Percentiles rank a stretch among this genome's conserved stretches.
These are phyloP conservation scores for Metschnikowia arizonensis DNA, from an alignment of 805 yeast genomes.

Conservation along the genomic window DNA sequence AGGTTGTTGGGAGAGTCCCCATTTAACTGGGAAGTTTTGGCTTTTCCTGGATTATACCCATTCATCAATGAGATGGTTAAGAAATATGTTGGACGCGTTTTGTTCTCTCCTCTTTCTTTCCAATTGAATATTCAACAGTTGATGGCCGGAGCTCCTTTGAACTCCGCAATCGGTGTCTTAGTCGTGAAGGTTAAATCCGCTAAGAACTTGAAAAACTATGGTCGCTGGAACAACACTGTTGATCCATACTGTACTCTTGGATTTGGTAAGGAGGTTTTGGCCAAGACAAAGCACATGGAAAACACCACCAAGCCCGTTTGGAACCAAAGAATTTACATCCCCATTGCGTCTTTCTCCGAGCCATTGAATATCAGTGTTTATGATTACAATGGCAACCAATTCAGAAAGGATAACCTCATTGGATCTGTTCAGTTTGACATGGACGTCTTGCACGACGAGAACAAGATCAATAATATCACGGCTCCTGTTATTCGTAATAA, in stretches of 20 bases:
- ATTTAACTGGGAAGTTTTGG: slow-evolving; percentile 82
- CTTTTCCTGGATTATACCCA: slow-evolving; percentile 82
- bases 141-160: slow-evolving; percentile 73
- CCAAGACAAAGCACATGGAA: slow-evolving; percentile 61
- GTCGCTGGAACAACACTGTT: slow-evolving; percentile 68
- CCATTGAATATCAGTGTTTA: slow-evolving; percentile 68
- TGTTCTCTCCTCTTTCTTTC: slow-evolving; percentile 86
- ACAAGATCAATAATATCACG: slow-evolving; percentile 44
- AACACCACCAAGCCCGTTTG: slow-evolving; percentile 74
- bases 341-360: slow-evolving; percentile 73
- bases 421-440: slow-evolving; percentile 76
- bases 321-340: slow-evolving; percentile 72
- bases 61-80: slow-evolving; percentile 80
- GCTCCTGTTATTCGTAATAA: slow-evolving; percentile 73
- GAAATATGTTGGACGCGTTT: slow-evolving; percentile 83
- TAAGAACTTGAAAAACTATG: slow-evolving; percentile 62
- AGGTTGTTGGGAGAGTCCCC: slow-evolving; percentile 72
- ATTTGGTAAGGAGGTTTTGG: slow-evolving; percentile 54
- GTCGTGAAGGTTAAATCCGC: slow-evolving; percentile 67
- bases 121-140: slow-evolving; percentile 90
- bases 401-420: slow-evolving; percentile 71
- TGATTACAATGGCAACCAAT: slow-evolving; percentile 65
- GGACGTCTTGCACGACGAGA: slow-evolving; percentile 55
- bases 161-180: slow-evolving; percentile 83
- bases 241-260: slow-evolving; percentile 87